Conservation (phyloP, 306 rosid genomes). For the Casuarina glauca region DNA sequence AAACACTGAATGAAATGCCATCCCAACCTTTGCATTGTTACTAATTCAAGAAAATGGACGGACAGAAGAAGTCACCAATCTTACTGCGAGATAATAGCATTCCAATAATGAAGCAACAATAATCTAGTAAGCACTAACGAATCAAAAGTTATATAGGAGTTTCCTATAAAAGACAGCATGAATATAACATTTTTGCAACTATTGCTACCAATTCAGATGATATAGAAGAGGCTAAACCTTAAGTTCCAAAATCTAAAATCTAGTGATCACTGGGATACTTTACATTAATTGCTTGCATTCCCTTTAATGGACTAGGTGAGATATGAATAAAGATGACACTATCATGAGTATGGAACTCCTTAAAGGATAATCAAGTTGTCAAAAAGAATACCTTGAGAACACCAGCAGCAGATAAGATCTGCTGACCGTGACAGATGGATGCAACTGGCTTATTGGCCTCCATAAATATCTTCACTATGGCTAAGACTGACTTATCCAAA, state of each 20-base stretch:
- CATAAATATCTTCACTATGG: slow-evolving; percentile 45
- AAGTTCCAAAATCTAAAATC: background rate
- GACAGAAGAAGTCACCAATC: too few relatives aligned
- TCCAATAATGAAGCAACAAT: too few relatives aligned
- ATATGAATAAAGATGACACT: background rate
- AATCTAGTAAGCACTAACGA: too few relatives aligned
- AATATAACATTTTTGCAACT: too few relatives aligned
- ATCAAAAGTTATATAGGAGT: too few relatives aligned
- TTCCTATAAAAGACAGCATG: too few relatives aligned
- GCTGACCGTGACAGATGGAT: slow-evolving; percentile 70
- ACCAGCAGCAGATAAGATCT: slow-evolving; percentile 78
- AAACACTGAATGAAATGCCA: too few relatives aligned
- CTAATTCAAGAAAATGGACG: too few relatives aligned
- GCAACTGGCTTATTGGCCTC: slow-evolving; percentile 51
- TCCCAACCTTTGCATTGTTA: too few relatives aligned
- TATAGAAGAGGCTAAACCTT: background rate
- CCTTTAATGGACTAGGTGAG: background rate
- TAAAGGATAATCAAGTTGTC: background rate
- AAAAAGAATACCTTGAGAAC: slow-evolving; percentile 69
- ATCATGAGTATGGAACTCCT: background rate
- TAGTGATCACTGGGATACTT: background rate
- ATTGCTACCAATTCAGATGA: background rate
- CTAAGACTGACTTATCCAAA: slow-evolving; percentile 39
- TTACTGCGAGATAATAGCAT: too few relatives aligned
- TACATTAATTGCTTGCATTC: background rate